These are phyloP conservation scores for Trichoderma afroharzianum DNA, from an alignment of 2,329 filamentous ascomycete genomes.

Conservation along the genomic window DNA sequence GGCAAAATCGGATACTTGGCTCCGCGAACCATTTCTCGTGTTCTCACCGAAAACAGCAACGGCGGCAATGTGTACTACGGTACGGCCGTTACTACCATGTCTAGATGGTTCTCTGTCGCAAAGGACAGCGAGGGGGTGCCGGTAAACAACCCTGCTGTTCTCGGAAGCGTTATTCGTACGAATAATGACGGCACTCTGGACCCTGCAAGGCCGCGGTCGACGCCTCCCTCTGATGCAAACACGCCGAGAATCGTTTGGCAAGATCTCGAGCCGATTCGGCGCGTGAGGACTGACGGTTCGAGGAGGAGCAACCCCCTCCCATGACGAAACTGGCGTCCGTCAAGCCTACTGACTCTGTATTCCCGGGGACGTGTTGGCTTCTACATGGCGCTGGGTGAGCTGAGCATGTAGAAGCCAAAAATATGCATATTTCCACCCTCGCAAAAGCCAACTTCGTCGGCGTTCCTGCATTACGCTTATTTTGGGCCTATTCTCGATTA, in stretches of 20 bases:
- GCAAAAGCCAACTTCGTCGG: background rate
- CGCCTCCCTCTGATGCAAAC: background rate
- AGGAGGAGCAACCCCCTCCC: background rate
- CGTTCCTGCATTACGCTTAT: background rate
- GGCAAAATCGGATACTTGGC: slow-evolving; percentile 63
- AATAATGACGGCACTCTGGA: background rate
- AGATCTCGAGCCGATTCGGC: background rate
- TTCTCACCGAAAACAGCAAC: slow-evolving; percentile 24
- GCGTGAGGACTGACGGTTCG: background rate
- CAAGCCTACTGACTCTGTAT: background rate
- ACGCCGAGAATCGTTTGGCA: background rate
- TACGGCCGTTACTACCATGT: slow-evolving; percentile 1
- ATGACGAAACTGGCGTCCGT: background rate
- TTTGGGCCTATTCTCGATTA: background rate
- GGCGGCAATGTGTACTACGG: slow-evolving; percentile 14
- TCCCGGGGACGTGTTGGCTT: background rate
- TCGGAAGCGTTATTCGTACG: background rate
- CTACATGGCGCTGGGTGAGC: background rate
- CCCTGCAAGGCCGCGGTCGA: background rate
- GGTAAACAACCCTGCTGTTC: background rate
- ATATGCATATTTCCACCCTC: background rate
- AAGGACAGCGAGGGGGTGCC: slow-evolving; percentile 38
- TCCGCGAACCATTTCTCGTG: slow-evolving; percentile 53
- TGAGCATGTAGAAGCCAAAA: background rate
- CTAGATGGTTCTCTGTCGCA: slow-evolving; percentile 56